These are phyloP conservation scores for Lactarius pseudohatsudake DNA, from an alignment of 768 basidiomycete species.

Conservation along the genomic window DNA sequence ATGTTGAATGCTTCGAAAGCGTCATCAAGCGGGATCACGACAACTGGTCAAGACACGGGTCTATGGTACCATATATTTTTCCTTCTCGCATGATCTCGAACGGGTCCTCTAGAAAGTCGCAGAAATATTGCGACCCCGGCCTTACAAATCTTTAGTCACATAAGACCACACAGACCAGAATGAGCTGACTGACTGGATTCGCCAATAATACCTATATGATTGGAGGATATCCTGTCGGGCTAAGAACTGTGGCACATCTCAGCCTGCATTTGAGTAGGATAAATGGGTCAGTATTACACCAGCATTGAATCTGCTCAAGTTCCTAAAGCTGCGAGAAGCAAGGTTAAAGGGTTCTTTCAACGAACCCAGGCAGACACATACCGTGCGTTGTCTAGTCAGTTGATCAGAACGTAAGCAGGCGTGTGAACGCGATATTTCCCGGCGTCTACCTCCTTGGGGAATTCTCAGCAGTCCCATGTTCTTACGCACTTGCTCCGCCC, in stretches of 20 bases:
- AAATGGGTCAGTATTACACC: constrained; percentile 54
- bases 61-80: constrained; percentile 48
- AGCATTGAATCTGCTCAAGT: constrained; percentile 93
- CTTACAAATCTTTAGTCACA: constrained; percentile 29
- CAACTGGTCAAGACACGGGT: neutral
- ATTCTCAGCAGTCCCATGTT: constrained; percentile 55
- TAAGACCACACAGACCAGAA: neutral
- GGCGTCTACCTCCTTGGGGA: constrained; percentile 46
- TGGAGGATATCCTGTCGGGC: constrained; percentile 45
- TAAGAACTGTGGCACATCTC: constrained; percentile 44
- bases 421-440: neutral
- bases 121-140: constrained; percentile 57
- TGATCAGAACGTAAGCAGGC: neutral
- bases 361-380: neutral
- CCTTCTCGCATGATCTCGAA: constrained; percentile 56
- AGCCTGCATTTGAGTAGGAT: neutral
- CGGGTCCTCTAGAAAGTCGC: constrained; percentile 52
- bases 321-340: constrained; percentile 62
- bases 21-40: neutral
- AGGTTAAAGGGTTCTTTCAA: neutral
- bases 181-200: constrained; percentile 44
- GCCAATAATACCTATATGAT: constrained; percentile 46
- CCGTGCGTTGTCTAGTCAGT: constrained; percentile 39
- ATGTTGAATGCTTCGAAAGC: constrained; percentile 57
- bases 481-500: constrained; percentile 46